phyloP scores from a whole-genome alignment of 306 rosid genomes.

The Vigna unguiculata region DNA sequence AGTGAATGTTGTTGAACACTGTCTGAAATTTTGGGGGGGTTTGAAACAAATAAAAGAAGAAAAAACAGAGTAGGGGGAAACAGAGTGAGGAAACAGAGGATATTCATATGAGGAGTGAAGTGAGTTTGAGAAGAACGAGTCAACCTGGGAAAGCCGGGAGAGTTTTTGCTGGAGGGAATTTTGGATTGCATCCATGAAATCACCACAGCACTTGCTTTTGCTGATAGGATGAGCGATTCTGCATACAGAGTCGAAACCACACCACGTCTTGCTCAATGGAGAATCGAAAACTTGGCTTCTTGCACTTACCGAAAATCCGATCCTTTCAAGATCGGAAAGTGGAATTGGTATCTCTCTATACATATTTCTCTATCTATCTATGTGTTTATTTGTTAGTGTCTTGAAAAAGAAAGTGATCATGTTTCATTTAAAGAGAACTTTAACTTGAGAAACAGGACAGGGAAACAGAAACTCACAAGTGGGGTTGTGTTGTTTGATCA shows the following conservation, averaged over 20 bases:
- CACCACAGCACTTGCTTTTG: conserved; percentile 76
- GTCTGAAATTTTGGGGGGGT: neutral
- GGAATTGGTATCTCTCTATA: conserved; percentile 76
- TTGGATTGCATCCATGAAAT: conserved; percentile 98
- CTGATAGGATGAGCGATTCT: conserved; percentile 90
- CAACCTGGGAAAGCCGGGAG: conserved; percentile 99
- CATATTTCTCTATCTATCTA: neutral
- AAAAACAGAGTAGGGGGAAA: neutral
- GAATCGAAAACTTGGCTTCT: conserved; percentile 89
- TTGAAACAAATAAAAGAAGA: neutral
- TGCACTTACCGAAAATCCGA: conserved; percentile 98
- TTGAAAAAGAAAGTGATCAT: neutral
- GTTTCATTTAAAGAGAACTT: neutral
- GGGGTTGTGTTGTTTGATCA: conserved; percentile 37
- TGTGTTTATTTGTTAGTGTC: too few relatives aligned
- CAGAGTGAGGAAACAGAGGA: conserved; percentile 35
- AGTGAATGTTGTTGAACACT: conserved; percentile 4
- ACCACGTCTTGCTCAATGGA: conserved; percentile 97
- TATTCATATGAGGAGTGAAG: conserved; percentile 64
- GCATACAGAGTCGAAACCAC: conserved; percentile 93
- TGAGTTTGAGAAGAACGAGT: conserved; percentile 45
- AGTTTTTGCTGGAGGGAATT: conserved; percentile 74
- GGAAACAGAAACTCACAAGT: neutral
- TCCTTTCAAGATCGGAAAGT: conserved; percentile 94
- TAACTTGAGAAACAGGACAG: neutral